Evolutionary conservation across 257 asterid genomes (phyloP).

Genomic region (Buddleja alternifolia): DNA sequence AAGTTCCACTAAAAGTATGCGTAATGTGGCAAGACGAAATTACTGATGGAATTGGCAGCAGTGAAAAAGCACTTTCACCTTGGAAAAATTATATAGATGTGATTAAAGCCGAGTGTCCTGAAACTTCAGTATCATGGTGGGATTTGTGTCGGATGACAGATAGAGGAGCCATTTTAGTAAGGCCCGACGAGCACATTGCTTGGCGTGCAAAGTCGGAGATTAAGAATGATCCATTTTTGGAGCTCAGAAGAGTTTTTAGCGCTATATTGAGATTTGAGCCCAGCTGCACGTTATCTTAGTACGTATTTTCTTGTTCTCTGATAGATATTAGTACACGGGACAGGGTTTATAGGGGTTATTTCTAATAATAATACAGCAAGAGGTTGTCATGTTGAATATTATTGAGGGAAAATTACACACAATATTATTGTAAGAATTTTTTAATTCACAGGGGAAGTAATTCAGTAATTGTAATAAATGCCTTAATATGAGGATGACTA

Average conservation of each 20-base stretch:
- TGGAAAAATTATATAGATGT: conserved; percentile 69
- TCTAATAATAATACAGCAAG: not conserved
- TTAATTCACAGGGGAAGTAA: too few relatives aligned
- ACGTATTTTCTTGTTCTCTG: not conserved
- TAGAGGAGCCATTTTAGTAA: conserved; percentile 79
- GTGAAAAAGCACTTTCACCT: conserved; percentile 51
- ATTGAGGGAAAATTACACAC: too few relatives aligned
- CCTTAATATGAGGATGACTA: too few relatives aligned
- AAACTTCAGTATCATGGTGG: conserved; percentile 77
- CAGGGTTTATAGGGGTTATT: conserved; percentile 3
- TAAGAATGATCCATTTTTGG: conserved; percentile 38
- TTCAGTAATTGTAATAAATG: too few relatives aligned
- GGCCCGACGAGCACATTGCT: conserved; percentile 94
- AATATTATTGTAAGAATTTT: too few relatives aligned
- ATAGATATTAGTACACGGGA: not conserved
- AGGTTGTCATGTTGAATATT: not conserved
- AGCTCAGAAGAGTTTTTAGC: conserved; percentile 54
- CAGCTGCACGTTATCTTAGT: conserved; percentile 18
- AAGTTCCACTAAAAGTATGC: conserved; percentile 60
- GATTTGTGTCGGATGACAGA: conserved; percentile 72
- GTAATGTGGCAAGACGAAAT: conserved; percentile 64
- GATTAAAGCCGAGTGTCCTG: conserved; percentile 45
- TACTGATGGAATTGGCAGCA: conserved; percentile 35
- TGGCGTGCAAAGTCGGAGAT: conserved; percentile 62
- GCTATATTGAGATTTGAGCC: conserved; percentile 47